Conservation (phyloP, 192 early-diverging fungal species). For the Linnemannia zychae region DNA sequence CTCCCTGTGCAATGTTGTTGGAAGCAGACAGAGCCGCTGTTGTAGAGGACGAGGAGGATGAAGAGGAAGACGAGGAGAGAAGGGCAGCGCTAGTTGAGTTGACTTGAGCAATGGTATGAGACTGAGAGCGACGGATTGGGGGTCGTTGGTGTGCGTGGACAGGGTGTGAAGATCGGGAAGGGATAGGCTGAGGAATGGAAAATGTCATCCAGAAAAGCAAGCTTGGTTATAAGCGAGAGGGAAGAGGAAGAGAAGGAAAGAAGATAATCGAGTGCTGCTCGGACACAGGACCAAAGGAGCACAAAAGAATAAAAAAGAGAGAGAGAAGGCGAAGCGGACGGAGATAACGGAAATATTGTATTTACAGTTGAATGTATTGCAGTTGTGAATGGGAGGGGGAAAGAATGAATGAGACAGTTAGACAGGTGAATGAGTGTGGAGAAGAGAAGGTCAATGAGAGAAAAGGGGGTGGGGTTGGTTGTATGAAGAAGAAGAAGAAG, state of each 20-base stretch:
- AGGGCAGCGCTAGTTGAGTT: background rate
- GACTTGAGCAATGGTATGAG: conserved; percentile 11
- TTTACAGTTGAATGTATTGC: conserved; percentile 4
- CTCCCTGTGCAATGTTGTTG: background rate
- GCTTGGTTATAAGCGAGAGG: too few relatives aligned
- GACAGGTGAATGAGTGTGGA: background rate
- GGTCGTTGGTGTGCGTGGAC: conserved; percentile 50
- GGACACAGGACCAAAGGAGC: background rate
- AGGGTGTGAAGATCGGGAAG: conserved; percentile 52
- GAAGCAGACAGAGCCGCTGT: background rate
- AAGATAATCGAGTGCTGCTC: background rate
- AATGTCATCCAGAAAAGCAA: conserved; percentile 44
- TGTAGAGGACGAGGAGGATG: conserved; percentile 1
- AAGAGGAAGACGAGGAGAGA: background rate
- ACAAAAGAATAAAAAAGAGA: background rate
- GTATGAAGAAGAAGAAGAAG: background rate
- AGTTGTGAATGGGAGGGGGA: background rate
- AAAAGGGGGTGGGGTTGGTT: background rate
- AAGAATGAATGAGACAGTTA: background rate
- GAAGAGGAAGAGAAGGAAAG: background rate
- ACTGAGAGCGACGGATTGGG: conserved; percentile 43
- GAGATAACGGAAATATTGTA: background rate
- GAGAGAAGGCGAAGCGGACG: conserved; percentile 3
- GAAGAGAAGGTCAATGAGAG: background rate
- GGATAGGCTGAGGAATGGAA: conserved; percentile 54